These are phyloP conservation scores for Moesziomyces sp. DNA, from an alignment of 1,284 basidiomycete species.

Conservation along the genomic window DNA sequence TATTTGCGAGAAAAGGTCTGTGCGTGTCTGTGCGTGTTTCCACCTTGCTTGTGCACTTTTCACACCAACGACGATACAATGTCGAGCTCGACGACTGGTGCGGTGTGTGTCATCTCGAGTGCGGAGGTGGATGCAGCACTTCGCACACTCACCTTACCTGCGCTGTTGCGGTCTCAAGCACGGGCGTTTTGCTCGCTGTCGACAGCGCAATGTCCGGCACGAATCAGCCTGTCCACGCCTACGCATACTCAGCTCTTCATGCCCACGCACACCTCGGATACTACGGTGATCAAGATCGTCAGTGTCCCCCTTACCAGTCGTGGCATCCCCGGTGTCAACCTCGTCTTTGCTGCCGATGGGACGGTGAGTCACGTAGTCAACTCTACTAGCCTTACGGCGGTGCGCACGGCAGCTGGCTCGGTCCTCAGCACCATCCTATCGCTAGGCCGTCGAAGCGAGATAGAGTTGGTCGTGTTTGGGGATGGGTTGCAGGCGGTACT, in stretches of 20 bases:
- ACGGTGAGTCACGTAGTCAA: constrained; percentile 12
- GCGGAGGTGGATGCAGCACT: neutral
- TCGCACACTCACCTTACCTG: neutral
- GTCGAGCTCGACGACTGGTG: too few relatives aligned
- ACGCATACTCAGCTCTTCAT: constrained; percentile 33
- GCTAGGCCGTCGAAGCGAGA: neutral
- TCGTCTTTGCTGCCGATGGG: constrained; percentile 11
- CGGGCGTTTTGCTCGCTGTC: constrained; percentile 7
- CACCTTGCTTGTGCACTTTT: too few relatives aligned
- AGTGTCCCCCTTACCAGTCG: constrained; percentile 4
- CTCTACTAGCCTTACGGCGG: constrained; percentile 14
- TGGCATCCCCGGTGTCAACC: constrained; percentile 21
- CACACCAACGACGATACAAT: too few relatives aligned
- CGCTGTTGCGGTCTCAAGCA: constrained; percentile 16
- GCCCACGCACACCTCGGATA: constrained; percentile 11
- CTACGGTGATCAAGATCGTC: constrained; percentile 25
- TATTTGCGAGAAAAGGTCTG: too few relatives aligned
- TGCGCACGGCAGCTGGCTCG: constrained; percentile 24
- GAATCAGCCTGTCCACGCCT: constrained; percentile 6
- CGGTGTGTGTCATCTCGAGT: constrained; percentile 3
- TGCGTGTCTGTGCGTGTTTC: too few relatives aligned
- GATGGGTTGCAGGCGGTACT: constrained; percentile 25
- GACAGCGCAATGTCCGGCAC: constrained; percentile 16
- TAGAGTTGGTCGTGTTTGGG: constrained; percentile 19
- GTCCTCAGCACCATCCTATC: constrained; percentile 15